Base-by-base conservation (phyloP, 139 green algal genomes). In the Zygnema cylindricum region DNA sequence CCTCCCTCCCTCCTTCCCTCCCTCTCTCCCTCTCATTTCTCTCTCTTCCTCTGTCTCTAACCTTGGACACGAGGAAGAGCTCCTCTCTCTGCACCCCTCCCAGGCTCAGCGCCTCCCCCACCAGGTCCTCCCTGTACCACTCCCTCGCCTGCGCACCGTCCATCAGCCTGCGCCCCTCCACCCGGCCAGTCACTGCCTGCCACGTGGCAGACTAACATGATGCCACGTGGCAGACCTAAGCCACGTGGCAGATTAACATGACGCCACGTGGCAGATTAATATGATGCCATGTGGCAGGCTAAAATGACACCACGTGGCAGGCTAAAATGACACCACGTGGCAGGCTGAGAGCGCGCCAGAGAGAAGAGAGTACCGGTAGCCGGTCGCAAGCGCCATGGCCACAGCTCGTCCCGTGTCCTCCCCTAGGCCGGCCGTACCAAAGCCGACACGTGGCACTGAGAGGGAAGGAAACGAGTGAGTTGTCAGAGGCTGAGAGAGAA, bases 41-140 rank as follows among this genome's bases (percentile, higher is more conserved):
- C n/a, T n/a, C n/a, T n/a, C n/a, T n/a, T n/a, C n/a, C n/a, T n/a
- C n/a, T n/a, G n/a, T n/a, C n/a, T 43, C 71, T 3, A 2, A 85
- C 84, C 90, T 98, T 98, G 90, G 93, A 93, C 43, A 94, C 96
- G n/a, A 98, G 78, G 76, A 97, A 98, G 0, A 97, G 54, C 35
- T 94, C 38, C n/a, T 92, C 57, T 0, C 95, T 90, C 0, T 88
- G 87, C 1, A 95, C 73, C 43, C 41, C 43, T 0, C 11, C 63
- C 32, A 73, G 43, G 0, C 22, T 1, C 21, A 96, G 25, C 16
- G 91, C 95, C 38, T 76, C 33, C 0, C 95, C 95, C 35, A 98
- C 93, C 32, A 95, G 54, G 57, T 96, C 95, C 83, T 98, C 94
- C 0, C 94, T 86, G 43, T 98, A 98, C 95, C 95, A 97, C 82